Evolutionary conservation across 164 flowering plant genomes (phyloP).

Genomic region (Buxus sempervirens): DNA sequence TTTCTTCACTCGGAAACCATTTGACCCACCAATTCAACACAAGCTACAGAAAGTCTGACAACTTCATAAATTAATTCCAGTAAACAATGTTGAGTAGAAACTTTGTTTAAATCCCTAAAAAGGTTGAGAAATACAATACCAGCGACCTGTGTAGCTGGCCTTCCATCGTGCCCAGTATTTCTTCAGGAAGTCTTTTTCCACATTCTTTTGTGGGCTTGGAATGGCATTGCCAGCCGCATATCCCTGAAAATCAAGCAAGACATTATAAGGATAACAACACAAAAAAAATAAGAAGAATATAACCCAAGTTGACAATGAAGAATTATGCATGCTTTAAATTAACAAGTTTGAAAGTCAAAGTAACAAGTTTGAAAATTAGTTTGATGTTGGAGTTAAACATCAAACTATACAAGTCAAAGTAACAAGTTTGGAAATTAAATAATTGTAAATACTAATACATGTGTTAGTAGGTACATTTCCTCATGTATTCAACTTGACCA

Average conservation of each 20-base stretch:
- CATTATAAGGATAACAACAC: constrained; percentile 1
- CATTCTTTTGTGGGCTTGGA: constrained; percentile 93
- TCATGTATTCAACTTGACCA: too few species aligned
- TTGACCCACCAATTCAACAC: background rate
- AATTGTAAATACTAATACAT: too few species aligned
- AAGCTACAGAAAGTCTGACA: background rate
- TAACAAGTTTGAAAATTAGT: too few species aligned
- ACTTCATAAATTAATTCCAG: background rate
- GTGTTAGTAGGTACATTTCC: too few species aligned
- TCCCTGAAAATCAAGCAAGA: constrained; percentile 47
- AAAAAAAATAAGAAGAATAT: background rate
- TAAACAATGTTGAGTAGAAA: background rate
- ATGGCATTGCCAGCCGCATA: constrained; percentile 95
- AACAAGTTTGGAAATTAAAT: too few species aligned
- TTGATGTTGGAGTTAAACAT: too few species aligned
- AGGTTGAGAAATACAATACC: constrained; percentile 41
- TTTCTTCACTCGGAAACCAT: background rate
- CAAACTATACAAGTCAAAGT: too few species aligned
- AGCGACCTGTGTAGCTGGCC: constrained; percentile 81
- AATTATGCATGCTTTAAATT: background rate
- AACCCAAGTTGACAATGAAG: background rate
- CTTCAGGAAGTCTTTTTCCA: constrained; percentile 80
- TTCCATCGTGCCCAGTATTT: constrained; percentile 98
- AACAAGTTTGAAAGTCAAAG: too few species aligned
- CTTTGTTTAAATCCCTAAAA: background rate